Evolutionary conservation across 2,329 filamentous ascomycete species (phyloP).

Genomic region (Fusarium guadeloupense): DNA sequence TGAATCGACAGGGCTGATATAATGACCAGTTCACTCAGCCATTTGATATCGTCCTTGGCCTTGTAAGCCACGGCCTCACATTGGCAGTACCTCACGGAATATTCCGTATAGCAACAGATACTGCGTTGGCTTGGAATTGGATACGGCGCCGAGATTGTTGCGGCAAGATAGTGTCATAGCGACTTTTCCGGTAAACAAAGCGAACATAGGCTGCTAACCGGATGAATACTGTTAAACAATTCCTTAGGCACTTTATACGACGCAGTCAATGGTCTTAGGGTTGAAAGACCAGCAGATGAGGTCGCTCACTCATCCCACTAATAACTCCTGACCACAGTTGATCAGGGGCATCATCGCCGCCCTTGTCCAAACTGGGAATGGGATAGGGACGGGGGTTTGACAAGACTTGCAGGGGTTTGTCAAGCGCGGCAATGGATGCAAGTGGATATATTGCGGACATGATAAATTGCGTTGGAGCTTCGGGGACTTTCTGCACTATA

Average conservation of each 20-base stretch:
- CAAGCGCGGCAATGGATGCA: slow-evolving; percentile 11
- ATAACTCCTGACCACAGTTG: slow-evolving; percentile 27
- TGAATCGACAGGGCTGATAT: slow-evolving; percentile 10
- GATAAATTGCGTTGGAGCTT: slow-evolving; percentile 39
- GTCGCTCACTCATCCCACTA: not conserved
- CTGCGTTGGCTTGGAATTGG: slow-evolving; percentile 5
- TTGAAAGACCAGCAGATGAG: slow-evolving; percentile 2
- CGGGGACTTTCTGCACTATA: slow-evolving; percentile 2
- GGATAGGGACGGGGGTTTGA: slow-evolving; percentile 20
- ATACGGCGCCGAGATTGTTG: slow-evolving; percentile 18
- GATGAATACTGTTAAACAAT: not conserved
- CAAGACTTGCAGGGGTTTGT: slow-evolving; percentile 25
- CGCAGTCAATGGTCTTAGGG: slow-evolving; percentile 10
- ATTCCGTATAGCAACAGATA: slow-evolving; percentile 7
- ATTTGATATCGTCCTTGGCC: slow-evolving; percentile 18
- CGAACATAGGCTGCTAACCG: slow-evolving; percentile 11
- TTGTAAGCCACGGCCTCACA: slow-evolving; percentile 16
- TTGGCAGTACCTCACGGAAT: slow-evolving; percentile 13
- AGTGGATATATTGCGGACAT: slow-evolving; percentile 37
- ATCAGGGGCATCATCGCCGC: slow-evolving; percentile 26
- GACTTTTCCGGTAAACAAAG: slow-evolving; percentile 4
- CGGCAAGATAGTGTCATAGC: slow-evolving; percentile 2
- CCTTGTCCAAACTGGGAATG: slow-evolving; percentile 26
- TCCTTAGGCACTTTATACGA: not conserved
- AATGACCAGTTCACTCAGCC: slow-evolving; percentile 19